These are phyloP conservation scores for Calonectria pseudoreteaudii DNA, from an alignment of 2,329 filamentous ascomycete species.

Conservation along the genomic window DNA sequence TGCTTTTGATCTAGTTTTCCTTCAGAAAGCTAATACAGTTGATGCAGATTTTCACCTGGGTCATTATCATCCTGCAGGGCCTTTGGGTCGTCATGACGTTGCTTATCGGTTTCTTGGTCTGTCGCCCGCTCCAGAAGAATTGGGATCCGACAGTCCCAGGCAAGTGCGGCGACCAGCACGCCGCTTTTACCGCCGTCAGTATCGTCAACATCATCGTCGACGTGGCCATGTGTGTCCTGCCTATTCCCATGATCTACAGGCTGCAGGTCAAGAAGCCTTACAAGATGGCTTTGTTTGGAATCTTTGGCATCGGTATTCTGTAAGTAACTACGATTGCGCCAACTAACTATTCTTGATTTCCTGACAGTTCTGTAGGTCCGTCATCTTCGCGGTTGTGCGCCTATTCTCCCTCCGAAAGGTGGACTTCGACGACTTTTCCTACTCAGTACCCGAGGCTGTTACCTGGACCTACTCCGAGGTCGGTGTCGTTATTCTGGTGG, in stretches of 20 bases:
- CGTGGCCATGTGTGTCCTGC: slow-evolving; percentile 52
- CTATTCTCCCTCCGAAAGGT: slow-evolving; percentile 34
- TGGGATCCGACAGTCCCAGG: slow-evolving; percentile 45
- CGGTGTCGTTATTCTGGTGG: slow-evolving; percentile 41
- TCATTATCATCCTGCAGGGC: slow-evolving; percentile 46
- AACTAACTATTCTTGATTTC: no score
- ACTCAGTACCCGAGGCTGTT: slow-evolving; percentile 35
- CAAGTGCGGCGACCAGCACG: slow-evolving; percentile 51
- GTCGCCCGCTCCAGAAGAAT: slow-evolving; percentile 40
- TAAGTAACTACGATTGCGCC: neutral
- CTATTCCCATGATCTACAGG: slow-evolving; percentile 51
- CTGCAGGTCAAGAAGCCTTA: slow-evolving; percentile 49
- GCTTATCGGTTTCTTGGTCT: slow-evolving; percentile 44
- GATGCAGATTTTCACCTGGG: slow-evolving; percentile 42
- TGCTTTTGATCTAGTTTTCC: no score
- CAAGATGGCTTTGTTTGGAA: slow-evolving; percentile 45
- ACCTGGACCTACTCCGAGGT: slow-evolving; percentile 41
- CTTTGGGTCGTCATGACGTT: slow-evolving; percentile 43
- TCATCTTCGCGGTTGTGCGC: slow-evolving; percentile 49
- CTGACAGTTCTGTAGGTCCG: neutral
- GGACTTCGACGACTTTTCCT: slow-evolving; percentile 41
- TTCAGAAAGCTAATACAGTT: neutral
- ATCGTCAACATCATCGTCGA: slow-evolving; percentile 55
- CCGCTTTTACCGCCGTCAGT: slow-evolving; percentile 53
- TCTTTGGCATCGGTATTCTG: slow-evolving; percentile 46